These are phyloP conservation scores for Guillardia theta DNA, from an alignment of 78 protist species.

Conservation along the genomic window DNA sequence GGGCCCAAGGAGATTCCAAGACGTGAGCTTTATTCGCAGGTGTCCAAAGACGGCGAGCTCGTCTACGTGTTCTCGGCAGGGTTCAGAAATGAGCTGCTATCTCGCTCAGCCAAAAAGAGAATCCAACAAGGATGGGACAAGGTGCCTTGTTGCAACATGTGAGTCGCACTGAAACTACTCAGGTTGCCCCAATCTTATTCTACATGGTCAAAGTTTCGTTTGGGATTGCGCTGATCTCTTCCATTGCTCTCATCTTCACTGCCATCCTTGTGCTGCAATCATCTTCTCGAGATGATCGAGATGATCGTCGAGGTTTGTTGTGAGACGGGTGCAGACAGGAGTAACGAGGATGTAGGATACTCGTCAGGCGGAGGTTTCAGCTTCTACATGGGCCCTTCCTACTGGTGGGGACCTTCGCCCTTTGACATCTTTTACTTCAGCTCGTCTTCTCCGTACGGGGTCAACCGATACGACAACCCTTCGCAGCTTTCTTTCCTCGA, in stretches of 20 bases:
- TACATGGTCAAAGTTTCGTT: slow-evolving; percentile 4
- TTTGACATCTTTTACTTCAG: slow-evolving; percentile 34
- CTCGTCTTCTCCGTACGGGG: slow-evolving; percentile 19
- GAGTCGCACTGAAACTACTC: too few species aligned
- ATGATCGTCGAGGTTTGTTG: background rate
- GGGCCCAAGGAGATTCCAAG: too few species aligned
- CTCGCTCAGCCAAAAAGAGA: background rate
- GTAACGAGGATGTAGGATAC: background rate
- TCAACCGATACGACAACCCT: background rate
- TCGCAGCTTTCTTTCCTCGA: background rate
- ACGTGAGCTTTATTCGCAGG: too few species aligned
- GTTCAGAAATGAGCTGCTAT: background rate
- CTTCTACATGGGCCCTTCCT: background rate
- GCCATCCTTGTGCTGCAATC: background rate
- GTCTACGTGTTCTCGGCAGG: background rate
- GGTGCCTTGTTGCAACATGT: background rate
- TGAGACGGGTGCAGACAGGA: background rate
- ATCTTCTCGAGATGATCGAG: background rate
- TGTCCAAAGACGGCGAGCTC: slow-evolving; percentile 19
- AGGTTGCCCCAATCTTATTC: background rate
- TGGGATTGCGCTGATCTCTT: slow-evolving; percentile 39
- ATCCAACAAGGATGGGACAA: background rate
- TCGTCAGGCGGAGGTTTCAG: background rate
- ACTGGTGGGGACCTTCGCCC: slow-evolving; percentile 31
- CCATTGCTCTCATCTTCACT: background rate